These are phyloP conservation scores for Hordeum marinum DNA, from an alignment of 176 grass and related monocot species.

Conservation along the genomic window DNA sequence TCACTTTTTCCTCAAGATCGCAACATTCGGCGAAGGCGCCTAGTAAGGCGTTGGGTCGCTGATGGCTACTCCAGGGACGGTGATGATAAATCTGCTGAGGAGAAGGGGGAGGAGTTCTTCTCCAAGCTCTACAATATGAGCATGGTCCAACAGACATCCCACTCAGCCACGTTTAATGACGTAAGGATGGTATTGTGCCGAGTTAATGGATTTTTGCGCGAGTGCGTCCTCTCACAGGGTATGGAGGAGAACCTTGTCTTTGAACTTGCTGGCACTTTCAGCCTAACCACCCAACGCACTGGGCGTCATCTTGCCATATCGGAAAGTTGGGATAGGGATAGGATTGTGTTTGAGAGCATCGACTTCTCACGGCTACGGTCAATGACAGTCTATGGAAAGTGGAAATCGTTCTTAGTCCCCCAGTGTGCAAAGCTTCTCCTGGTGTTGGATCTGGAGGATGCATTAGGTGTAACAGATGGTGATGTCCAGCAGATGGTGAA, in stretches of 20 bases:
- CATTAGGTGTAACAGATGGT: not conserved
- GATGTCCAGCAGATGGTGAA: not conserved
- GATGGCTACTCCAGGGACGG: not conserved
- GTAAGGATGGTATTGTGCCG: not conserved
- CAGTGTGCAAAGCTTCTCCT: fast-evolving
- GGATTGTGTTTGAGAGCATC: not conserved
- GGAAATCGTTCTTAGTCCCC: not conserved
- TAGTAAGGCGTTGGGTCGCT: not conserved
- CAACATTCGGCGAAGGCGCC: too few species aligned
- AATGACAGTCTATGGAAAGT: not conserved
- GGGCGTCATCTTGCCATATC: not conserved
- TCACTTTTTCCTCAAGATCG: not conserved
- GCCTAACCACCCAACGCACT: not conserved
- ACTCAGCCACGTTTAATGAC: not conserved
- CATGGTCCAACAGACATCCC: not conserved
- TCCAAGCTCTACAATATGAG: not conserved
- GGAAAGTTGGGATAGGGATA: not conserved
- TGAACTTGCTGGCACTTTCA: not conserved
- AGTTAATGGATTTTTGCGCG: not conserved
- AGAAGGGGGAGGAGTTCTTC: not conserved
- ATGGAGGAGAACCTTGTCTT: not conserved
- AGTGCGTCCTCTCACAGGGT: not conserved
- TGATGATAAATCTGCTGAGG: not conserved
- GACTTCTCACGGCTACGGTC: not conserved
- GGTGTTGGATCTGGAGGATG: not conserved